Evolutionary conservation across 2,329 filamentous ascomycete species (phyloP).

Genomic region (Emergomyces orientalis): DNA sequence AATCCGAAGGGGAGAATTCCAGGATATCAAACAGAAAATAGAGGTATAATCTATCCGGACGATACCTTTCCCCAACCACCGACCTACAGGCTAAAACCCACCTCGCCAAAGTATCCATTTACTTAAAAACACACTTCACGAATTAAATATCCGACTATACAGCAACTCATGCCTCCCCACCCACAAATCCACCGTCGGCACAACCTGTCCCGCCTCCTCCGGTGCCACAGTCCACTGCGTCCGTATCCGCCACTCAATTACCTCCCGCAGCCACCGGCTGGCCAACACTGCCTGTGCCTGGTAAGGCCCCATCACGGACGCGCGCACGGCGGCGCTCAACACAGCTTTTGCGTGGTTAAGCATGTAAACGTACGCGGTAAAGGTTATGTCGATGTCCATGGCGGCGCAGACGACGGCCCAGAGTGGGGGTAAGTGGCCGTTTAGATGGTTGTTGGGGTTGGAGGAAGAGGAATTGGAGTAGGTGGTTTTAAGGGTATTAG

Average conservation of each 20-base stretch:
- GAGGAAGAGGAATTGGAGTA: background rate
- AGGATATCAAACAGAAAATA: too few species aligned
- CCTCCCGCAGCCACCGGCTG: constrained; percentile 42
- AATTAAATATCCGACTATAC: constrained; percentile 60
- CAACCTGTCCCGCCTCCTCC: constrained; percentile 50
- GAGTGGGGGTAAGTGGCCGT: constrained; percentile 52
- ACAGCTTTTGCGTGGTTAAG: constrained; percentile 56
- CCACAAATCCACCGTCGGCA: constrained; percentile 57
- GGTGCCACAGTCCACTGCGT: constrained; percentile 41
- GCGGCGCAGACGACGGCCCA: constrained; percentile 50
- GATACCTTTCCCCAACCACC: background rate
- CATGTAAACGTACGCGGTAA: constrained; percentile 53
- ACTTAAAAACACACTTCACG: constrained; percentile 29
- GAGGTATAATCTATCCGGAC: too few species aligned
- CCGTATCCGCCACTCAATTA: constrained; percentile 42
- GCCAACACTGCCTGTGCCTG: constrained; percentile 53
- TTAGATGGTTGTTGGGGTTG: constrained; percentile 21
- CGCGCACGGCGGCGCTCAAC: constrained; percentile 52
- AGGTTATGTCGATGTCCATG: constrained; percentile 43
- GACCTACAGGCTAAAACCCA: background rate
- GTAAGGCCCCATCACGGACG: constrained; percentile 57
- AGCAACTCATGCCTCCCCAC: constrained; percentile 55
- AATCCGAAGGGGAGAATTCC: background rate
- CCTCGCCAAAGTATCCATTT: background rate
- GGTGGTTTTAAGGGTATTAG: constrained; percentile 28